Conservation (phyloP, 345 rosid genomes). For the Reutealis trisperma region DNA sequence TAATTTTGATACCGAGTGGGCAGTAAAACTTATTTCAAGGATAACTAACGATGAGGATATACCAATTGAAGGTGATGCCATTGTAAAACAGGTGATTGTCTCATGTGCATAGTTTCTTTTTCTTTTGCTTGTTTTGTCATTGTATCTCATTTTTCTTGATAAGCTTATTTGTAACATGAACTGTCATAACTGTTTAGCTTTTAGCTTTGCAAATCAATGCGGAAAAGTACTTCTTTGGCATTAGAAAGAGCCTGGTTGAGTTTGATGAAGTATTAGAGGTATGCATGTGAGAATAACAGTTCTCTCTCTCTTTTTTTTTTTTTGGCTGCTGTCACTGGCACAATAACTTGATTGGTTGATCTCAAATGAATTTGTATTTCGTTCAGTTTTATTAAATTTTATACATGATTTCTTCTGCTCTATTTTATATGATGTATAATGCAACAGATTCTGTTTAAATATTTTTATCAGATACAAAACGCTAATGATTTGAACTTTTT, state of each 20-base stretch:
- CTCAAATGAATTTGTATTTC: not conserved
- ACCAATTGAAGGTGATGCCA: constrained; percentile 85
- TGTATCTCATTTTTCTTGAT: not conserved
- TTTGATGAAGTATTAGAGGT: constrained; percentile 98
- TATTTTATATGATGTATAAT: not conserved
- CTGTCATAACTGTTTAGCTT: constrained; percentile 54
- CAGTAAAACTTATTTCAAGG: constrained; percentile 79
- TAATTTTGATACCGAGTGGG: constrained; percentile 93
- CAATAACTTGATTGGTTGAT: not conserved
- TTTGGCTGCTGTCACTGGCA: not conserved
- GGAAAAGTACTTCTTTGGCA: constrained; percentile 87
- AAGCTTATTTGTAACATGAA: constrained; percentile 25
- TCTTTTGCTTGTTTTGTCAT: not conserved
- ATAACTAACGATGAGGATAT: constrained; percentile 78
- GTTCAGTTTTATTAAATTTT: not conserved
- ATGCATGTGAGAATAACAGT: constrained; percentile 16
- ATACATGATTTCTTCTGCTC: not conserved
- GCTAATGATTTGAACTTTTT: not conserved
- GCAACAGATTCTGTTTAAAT: not conserved
- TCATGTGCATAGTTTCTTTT: constrained; percentile 13
- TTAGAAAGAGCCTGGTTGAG: constrained; percentile 92
- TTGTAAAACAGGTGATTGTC: constrained; percentile 73
- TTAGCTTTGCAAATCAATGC: constrained; percentile 81
- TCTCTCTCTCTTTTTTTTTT: constrained; percentile 13
- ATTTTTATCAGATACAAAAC: not conserved